Conservation (phyloP, 2,329 filamentous ascomycete species). For the Colletotrichum sp. region DNA sequence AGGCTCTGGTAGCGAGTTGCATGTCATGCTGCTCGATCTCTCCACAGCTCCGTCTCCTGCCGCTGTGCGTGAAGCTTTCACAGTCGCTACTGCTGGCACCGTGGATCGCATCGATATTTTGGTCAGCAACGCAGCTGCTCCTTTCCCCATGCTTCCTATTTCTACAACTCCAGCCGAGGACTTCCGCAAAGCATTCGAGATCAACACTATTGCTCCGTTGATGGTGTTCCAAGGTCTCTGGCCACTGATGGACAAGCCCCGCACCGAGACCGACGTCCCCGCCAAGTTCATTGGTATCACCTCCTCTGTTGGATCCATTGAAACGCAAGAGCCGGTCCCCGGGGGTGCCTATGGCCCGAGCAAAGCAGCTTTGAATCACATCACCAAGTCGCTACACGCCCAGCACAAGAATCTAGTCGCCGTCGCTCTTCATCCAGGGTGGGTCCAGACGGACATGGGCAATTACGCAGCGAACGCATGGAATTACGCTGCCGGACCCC, state of each 20-base stretch:
- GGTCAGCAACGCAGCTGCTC: conserved; percentile 56
- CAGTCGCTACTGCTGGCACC: conserved; percentile 29
- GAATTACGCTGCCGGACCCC: conserved; percentile 28
- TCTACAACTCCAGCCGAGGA: conserved; percentile 34
- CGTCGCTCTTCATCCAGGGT: conserved; percentile 43
- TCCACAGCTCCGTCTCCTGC: conserved; percentile 28
- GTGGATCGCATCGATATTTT: conserved; percentile 52
- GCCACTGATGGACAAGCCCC: conserved; percentile 37
- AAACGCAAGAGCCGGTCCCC: conserved; percentile 32
- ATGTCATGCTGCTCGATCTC: conserved; percentile 43
- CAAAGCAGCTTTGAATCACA: conserved; percentile 39
- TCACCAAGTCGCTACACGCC: conserved; percentile 31
- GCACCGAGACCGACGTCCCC: background rate
- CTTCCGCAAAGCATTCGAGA: conserved; percentile 43
- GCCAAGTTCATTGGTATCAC: conserved; percentile 42
- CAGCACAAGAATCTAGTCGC: conserved; percentile 31
- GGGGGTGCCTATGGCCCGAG: conserved; percentile 40
- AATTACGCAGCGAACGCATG: conserved; percentile 34
- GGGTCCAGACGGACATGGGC: conserved; percentile 38
- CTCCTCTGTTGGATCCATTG: conserved; percentile 39
- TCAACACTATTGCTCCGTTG: conserved; percentile 48
- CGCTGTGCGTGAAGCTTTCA: conserved; percentile 26
- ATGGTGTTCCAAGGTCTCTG: conserved; percentile 38
- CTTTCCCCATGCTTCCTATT: conserved; percentile 31
- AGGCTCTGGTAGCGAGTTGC: conserved; percentile 32